Base-by-base conservation (phyloP, 768 basidiomycete genomes). In the Suillus placidus region DNA sequence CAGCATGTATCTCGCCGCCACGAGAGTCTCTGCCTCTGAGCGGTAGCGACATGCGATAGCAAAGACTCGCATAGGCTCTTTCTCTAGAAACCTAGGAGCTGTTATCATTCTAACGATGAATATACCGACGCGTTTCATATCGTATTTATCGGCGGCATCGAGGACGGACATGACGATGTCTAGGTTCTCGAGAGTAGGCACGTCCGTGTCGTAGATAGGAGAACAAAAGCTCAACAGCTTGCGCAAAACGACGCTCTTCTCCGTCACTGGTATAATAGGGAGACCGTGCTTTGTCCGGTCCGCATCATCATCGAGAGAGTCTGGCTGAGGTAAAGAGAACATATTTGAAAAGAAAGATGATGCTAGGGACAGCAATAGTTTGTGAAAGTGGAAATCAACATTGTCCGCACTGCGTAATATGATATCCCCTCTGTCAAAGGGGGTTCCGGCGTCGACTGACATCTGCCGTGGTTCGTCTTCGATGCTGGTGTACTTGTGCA, bases 301-400 rank as follows among this genome's bases (percentile, higher is more conserved):
- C 14, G 71, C 74, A 20, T 70, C 61, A 16, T 67, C 68, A 54
- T 77, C 77, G 10, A 72, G 67, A 12, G 73, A 63, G 26, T 61
- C 55, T 1, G 86, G 80, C 47, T 79, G 78, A 32, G 87, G 87
- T 34, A 88, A 72, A 9, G 81, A 79, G 68, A 89, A 84, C 78
- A 87, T 84, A 67, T 81, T 79, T 57, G 78, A 78, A 68, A 89
- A 89, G 72, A 89, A 83, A 6, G 84, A 79, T 12, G 89, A 90
- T 1, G 86, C 83, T 18, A 87, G 70, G 20, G 84, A 80, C 13
- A 90, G 78, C 63, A 89, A 76, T 47, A 82, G 68, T 68, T 84
- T 85, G 80, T 85, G 84, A 63, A 85, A 82, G 65, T 80, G 80
- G 74, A 88, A 88, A 65, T 80, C 76, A 68, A 81, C 78, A 26